Conservation (phyloP, 163 green algal species). For the Trebouxiophyceae sp. region DNA sequence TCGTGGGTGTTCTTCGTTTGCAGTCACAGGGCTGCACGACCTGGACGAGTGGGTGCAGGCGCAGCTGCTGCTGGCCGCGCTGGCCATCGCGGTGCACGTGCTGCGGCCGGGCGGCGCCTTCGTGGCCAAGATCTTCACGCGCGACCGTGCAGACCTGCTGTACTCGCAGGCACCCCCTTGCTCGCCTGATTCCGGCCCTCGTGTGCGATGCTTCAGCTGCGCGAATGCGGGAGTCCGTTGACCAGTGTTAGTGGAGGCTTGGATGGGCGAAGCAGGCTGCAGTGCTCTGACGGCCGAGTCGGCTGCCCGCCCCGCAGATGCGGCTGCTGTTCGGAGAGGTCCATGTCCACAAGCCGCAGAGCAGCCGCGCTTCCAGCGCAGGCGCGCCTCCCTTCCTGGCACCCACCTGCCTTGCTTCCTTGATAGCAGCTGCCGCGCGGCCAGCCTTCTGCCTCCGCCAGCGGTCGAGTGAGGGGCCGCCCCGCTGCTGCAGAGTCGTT, state of each 20-base stretch:
- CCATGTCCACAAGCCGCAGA: constrained; percentile 86
- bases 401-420: too few species aligned
- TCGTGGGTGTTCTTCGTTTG: background rate
- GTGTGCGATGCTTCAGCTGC: background rate
- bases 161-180: constrained; percentile 87
- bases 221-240: background rate
- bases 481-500: constrained; percentile 75
- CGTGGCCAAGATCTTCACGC: constrained; percentile 95
- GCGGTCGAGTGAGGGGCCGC: background rate
- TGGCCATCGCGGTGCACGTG: constrained; percentile 78
- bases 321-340: constrained; percentile 89
- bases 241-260: background rate
- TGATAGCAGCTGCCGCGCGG: background rate
- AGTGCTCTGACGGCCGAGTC: too few species aligned
- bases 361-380: constrained; percentile 86
- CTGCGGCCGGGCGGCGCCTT: constrained; percentile 81
- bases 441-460: too few species aligned
- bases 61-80: constrained; percentile 89
- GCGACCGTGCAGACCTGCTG: constrained; percentile 84
- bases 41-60: constrained; percentile 96
- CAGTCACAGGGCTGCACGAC: constrained; percentile 97
- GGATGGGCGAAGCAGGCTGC: too few species aligned
- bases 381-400: too few species aligned
- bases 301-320: constrained; percentile 59
- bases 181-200: too few species aligned